Percentiles rank a stretch among this genome's conserved stretches.
Evolutionary conservation across 202 grass and related monocot genomes (phyloP).

Genomic region (Hordeum pubiflorum): DNA sequence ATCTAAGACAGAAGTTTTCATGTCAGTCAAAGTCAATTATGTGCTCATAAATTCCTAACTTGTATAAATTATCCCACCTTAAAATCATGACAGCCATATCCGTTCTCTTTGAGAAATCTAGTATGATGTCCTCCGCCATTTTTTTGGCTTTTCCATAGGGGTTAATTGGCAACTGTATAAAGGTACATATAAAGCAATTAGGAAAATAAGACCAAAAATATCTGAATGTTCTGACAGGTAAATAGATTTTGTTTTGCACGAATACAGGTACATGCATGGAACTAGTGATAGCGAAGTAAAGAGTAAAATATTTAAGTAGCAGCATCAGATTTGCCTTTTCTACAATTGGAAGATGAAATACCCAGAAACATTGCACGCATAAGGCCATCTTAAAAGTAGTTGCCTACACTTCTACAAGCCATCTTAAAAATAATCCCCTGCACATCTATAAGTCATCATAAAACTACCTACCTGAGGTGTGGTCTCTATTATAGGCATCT

Average conservation of each 20-base stretch:
- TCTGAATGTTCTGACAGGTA: background rate
- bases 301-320: constrained; percentile 5
- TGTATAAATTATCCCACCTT: constrained; percentile 44
- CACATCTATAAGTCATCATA: background rate
- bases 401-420: background rate
- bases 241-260: background rate
- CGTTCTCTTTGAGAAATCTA: constrained; percentile 89
- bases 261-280: background rate
- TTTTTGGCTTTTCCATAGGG: constrained; percentile 99
- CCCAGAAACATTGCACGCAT: constrained; percentile 9
- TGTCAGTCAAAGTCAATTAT: constrained; percentile 19
- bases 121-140: constrained; percentile 99
- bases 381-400: constrained; percentile 1
- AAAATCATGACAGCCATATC: constrained; percentile 97
- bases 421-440: background rate
- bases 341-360: constrained; percentile 4
- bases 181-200: constrained; percentile 19
- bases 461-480: constrained; percentile 77
- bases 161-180: constrained; percentile 79
- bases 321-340: constrained; percentile 4
- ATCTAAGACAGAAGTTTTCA: constrained; percentile 39
- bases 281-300: background rate
- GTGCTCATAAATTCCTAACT: background rate
- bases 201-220: constrained; percentile 14
- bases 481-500: constrained; percentile 95